Percentiles rank a stretch among this genome's conserved stretches.
Conservation (phyloP, 768 basidiomycete species). For the Punctularia strigosozonata region DNA sequence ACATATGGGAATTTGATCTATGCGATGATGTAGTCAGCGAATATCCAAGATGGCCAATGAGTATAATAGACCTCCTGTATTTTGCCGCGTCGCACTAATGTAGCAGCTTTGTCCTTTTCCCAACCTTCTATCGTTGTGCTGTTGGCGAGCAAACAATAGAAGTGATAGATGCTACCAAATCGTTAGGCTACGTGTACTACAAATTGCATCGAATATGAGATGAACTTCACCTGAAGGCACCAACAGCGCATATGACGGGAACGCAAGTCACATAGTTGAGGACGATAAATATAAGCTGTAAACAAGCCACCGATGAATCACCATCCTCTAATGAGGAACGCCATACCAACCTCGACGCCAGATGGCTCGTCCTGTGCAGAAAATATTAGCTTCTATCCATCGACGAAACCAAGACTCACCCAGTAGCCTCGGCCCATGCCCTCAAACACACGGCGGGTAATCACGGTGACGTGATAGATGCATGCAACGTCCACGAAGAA, state of each 20-base stretch:
- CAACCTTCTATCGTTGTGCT: constrained; percentile 94
- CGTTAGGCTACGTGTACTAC: constrained; percentile 8
- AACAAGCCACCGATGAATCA: too few relatives aligned
- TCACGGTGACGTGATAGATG: constrained; percentile 77
- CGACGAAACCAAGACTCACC: constrained; percentile 25
- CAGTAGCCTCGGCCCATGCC: constrained; percentile 34
- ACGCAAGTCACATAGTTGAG: constrained; percentile 78
- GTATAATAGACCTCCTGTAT: constrained; percentile 51
- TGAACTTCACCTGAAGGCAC: constrained; percentile 66
- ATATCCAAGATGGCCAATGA: neutral
- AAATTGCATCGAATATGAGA: neutral
- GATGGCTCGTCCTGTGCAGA: constrained; percentile 54
- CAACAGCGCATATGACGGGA: constrained; percentile 81
- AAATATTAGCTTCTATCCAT: neutral
- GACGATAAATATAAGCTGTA: constrained; percentile 75
- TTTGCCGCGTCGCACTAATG: constrained; percentile 73
- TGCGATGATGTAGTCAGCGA: constrained; percentile 2
- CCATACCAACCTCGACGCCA: too few relatives aligned
- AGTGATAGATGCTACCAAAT: constrained; percentile 65
- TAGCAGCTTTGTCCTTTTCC: constrained; percentile 94
- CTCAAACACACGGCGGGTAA: constrained; percentile 50
- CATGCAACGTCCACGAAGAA: constrained; percentile 90
- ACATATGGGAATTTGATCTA: constrained; percentile 93
- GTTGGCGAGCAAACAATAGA: constrained; percentile 65
- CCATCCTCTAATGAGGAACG: too few relatives aligned